These are phyloP conservation scores for Scenedesmus sp. DNA, from an alignment of 163 green algal species.

Conservation along the genomic window DNA sequence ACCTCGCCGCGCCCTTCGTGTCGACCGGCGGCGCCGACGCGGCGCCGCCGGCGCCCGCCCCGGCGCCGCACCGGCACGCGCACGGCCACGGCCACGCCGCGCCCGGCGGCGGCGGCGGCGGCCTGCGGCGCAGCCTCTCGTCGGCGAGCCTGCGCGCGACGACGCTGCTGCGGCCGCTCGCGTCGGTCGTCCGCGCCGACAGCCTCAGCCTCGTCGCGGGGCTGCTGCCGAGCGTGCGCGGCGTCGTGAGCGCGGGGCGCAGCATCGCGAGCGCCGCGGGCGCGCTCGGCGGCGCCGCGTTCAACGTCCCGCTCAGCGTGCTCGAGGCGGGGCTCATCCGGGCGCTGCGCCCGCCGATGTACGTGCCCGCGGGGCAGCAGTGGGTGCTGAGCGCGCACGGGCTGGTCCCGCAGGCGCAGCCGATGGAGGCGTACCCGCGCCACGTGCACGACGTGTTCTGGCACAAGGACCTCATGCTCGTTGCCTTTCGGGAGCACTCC, in stretches of 20 bases:
- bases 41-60: no score
- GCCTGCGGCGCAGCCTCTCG: neutral
- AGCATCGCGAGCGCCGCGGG: neutral
- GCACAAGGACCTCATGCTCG: constrained; percentile 42
- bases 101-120: neutral
- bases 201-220: neutral
- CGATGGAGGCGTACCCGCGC: constrained; percentile 9
- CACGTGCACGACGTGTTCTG: constrained; percentile 37
- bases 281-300: neutral
- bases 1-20: neutral
- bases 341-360: constrained; percentile 39
- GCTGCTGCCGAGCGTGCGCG: constrained; percentile 37
- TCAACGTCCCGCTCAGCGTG: constrained; percentile 30
- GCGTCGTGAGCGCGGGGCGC: constrained; percentile 17
- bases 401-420: constrained; percentile 37
- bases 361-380: constrained; percentile 41
- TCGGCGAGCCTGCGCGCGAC: constrained; percentile 22
- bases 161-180: constrained; percentile 24
- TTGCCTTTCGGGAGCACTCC: constrained; percentile 45
- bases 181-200: neutral
- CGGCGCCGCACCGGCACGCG: no score
- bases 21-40: neutral
- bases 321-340: constrained; percentile 33
- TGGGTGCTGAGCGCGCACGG: constrained; percentile 35
- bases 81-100: neutral